Base-by-base conservation (phyloP, 768 basidiomycete species). In the Podaxis mareebaensis region DNA sequence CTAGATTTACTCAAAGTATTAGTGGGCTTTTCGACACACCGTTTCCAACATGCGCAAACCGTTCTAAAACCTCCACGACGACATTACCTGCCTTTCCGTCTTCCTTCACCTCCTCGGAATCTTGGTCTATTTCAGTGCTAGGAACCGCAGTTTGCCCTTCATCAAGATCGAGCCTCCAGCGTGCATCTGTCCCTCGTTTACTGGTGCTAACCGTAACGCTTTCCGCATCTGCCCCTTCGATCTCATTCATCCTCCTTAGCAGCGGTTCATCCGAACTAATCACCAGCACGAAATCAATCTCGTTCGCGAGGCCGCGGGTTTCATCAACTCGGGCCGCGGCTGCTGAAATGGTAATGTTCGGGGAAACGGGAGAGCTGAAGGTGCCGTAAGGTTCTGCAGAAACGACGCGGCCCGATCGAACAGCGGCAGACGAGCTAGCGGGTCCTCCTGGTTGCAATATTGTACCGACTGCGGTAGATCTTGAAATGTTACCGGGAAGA, bases 401-500 rank as follows among this genome's bases (percentile, higher is more conserved):
- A 49, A 12, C 11, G 8, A 26, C 40, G 22, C 48, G 58, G 10
- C 36, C 46, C 10, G 64, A 60, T 17, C 77, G 74, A 17, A 74
- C 72, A 17, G 74, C 71, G 28, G 79, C 65, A 26, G 75, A 71
- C 0, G 76, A 76, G 46, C 78, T 75, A 26, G 79, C 78, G 17
- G 82, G 81, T 2, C 81, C 82, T 3, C 86, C 87, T 0, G 89
- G 88, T 68, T 89, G 86, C 13, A 93, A 73, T 63, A 93, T 88
- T n/a, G 89, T 85, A 49, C 89, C 90, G 1, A 93, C 89, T 0
- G 92, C 92, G 0, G 89, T 90, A n/a, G 89, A 89, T 22, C 92
- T 86, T 10, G 91, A 93, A 66, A 92, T 85, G 67, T 91, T 90
- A 76, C 88, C 91, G 2, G 92, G 92, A 3, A 94, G 79, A 30